A percentile compares a stretch with the other conserved stretches of the same genome.
Conservation (phyloP, 2,329 filamentous ascomycete genomes). For the Ascosphaera apis region DNA sequence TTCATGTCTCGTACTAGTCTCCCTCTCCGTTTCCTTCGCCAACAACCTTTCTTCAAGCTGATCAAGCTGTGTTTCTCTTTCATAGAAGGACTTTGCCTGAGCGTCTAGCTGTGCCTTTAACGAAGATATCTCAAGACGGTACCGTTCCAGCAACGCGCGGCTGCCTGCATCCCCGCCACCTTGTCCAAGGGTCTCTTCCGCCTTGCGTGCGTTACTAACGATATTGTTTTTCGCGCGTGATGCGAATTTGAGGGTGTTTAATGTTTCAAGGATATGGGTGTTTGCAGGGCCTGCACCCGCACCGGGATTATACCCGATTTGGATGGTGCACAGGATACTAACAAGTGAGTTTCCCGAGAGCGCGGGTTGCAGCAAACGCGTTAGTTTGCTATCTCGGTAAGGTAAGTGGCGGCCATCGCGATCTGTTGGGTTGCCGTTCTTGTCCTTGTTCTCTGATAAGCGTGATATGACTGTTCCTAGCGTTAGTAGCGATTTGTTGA, state of each 20-base stretch:
- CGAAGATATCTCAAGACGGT: slow-evolving; percentile 77
- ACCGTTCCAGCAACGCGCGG: slow-evolving; percentile 70
- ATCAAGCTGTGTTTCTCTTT: slow-evolving; percentile 23
- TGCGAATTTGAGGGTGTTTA: slow-evolving; percentile 94
- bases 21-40: slow-evolving; percentile 54
- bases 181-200: slow-evolving; percentile 62
- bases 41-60: slow-evolving; percentile 31
- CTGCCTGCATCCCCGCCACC: slow-evolving; percentile 64
- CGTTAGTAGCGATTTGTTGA: slow-evolving; percentile 93
- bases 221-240: slow-evolving; percentile 95
- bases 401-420: slow-evolving; percentile 83
- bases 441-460: slow-evolving; percentile 74
- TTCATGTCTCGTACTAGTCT: slow-evolving; percentile 69
- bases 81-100: slow-evolving; percentile 44
- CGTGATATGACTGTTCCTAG: slow-evolving; percentile 86
- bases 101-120: slow-evolving; percentile 57
- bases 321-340: slow-evolving; percentile 92
- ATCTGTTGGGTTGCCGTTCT: slow-evolving; percentile 46
- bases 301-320: slow-evolving; percentile 38
- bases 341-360: slow-evolving; percentile 84
- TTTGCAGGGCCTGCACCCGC: slow-evolving; percentile 41
- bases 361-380: slow-evolving; percentile 72
- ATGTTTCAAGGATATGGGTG: slow-evolving; percentile 62
- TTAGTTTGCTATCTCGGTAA: slow-evolving; percentile 94
- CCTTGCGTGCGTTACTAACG: slow-evolving; percentile 85